A percentile compares a stretch with the other conserved stretches of the same genome.
These are phyloP conservation scores for Xylariaceae sp. DNA, from an alignment of 2,329 filamentous ascomycete genomes.

Conservation along the genomic window DNA sequence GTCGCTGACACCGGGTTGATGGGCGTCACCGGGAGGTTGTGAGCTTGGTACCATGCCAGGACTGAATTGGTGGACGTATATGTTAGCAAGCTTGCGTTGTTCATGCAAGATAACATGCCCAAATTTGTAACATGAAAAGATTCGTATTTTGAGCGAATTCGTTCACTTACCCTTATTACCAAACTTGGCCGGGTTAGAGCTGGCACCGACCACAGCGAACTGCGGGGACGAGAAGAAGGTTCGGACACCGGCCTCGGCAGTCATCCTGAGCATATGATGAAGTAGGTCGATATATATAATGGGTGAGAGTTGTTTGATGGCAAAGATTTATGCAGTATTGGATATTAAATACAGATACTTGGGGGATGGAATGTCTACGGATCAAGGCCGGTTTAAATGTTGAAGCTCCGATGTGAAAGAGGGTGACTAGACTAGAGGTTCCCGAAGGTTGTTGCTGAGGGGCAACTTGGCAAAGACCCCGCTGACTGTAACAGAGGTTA, in stretches of 20 bases:
- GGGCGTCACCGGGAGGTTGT: slow-evolving; percentile 70
- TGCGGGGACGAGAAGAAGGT: slow-evolving; percentile 73
- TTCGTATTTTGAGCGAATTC: no score
- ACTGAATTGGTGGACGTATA: no score
- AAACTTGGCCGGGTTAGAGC: slow-evolving; percentile 76
- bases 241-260: slow-evolving; percentile 66
- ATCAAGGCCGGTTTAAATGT: neutral
- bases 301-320: no score
- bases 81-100: no score
- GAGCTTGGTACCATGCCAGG: slow-evolving; percentile 80
- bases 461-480: no score
- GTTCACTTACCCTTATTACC: slow-evolving; percentile 73
- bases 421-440: no score
- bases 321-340: no score
- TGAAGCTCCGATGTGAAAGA: no score
- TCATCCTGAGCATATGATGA: slow-evolving; percentile 37
- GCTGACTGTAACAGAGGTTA: no score
- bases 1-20: slow-evolving; percentile 68
- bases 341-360: no score
- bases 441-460: neutral
- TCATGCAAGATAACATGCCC: no score
- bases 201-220: slow-evolving; percentile 88
- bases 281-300: no score
- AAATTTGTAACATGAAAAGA: neutral
- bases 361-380: neutral